These are phyloP conservation scores for Trypanosoma theileri DNA, from an alignment of 208 protist species.

Conservation along the genomic window DNA sequence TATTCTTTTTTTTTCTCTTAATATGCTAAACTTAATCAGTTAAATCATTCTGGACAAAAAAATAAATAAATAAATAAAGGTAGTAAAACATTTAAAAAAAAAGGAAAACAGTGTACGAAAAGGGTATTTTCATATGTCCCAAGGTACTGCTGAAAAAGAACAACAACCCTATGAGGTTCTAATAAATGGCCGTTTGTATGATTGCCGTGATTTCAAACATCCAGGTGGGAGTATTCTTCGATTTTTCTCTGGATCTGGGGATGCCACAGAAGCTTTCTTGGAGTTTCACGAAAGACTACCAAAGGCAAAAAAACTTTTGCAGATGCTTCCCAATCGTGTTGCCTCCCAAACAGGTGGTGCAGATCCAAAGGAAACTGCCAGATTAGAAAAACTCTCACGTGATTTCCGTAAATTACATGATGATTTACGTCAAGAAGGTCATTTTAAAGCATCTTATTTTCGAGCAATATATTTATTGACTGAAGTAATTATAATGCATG, in stretches of 20 bases:
- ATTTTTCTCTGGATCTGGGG: slow-evolving; percentile 55
- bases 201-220: slow-evolving; percentile 61
- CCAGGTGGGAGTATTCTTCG: slow-evolving; percentile 68
- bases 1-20: slow-evolving; percentile 1
- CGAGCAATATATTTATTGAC: slow-evolving; percentile 64
- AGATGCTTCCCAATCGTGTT: slow-evolving; percentile 46
- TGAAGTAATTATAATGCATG: slow-evolving; percentile 60
- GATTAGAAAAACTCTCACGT: slow-evolving; percentile 45
- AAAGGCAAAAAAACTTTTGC: slow-evolving; percentile 48
- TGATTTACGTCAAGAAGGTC: slow-evolving; percentile 49
- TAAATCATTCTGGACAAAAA: too few relatives aligned
- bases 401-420: slow-evolving; percentile 56
- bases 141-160: background rate
- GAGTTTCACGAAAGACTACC: slow-evolving; percentile 68
- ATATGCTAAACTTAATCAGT: background rate
- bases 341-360: slow-evolving; percentile 20
- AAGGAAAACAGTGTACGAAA: background rate
- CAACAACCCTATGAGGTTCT: slow-evolving; percentile 56
- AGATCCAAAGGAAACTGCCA: slow-evolving; percentile 40
- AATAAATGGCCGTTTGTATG: slow-evolving; percentile 68
- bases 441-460: slow-evolving; percentile 50
- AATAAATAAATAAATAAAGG: too few relatives aligned
- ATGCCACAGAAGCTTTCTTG: slow-evolving; percentile 65
- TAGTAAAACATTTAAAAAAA: background rate
- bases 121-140: background rate